Conservation (phyloP, 768 basidiomycete species). For the Russula sp. region DNA sequence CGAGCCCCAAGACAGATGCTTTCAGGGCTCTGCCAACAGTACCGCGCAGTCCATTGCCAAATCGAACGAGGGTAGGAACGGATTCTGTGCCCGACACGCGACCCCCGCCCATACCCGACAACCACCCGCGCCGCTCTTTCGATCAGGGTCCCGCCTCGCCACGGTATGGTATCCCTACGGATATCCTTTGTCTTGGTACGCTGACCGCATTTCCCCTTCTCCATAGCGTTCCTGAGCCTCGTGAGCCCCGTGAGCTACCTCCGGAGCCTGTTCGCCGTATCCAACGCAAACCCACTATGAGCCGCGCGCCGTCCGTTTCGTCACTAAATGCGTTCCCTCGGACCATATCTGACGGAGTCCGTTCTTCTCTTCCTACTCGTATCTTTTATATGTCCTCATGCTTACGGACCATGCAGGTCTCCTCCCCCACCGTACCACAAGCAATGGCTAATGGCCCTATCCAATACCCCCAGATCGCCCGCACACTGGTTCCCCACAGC, state of each 20-base stretch:
- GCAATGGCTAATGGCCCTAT: slow-evolving; percentile 41
- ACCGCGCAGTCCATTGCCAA: slow-evolving; percentile 16
- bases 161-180: slow-evolving; percentile 32
- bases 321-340: slow-evolving; percentile 16
- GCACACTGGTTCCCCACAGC: slow-evolving; percentile 34
- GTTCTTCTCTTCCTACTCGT: slow-evolving; percentile 19
- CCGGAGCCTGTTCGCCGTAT: slow-evolving; percentile 21
- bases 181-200: neutral
- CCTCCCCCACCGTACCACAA: slow-evolving; percentile 34
- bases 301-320: slow-evolving; percentile 19
- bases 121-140: slow-evolving; percentile 31
- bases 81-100: slow-evolving; percentile 26
- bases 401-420: slow-evolving; percentile 27
- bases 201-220: neutral
- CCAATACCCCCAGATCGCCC: slow-evolving; percentile 48
- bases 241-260: slow-evolving; percentile 13
- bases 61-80: slow-evolving; percentile 18
- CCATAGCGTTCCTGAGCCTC: slow-evolving; percentile 18
- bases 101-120: slow-evolving; percentile 17
- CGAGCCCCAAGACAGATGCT: neutral
- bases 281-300: slow-evolving; percentile 24
- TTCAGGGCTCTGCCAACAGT: slow-evolving; percentile 14
- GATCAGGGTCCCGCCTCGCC: slow-evolving; percentile 39
- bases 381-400: neutral
- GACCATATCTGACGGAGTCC: slow-evolving; percentile 22